A percentile compares a stretch with the other conserved stretches of the same genome.
phyloP scores from a whole-genome alignment of 176 grass and related monocot genomes.

The Aegilops speltoides region DNA sequence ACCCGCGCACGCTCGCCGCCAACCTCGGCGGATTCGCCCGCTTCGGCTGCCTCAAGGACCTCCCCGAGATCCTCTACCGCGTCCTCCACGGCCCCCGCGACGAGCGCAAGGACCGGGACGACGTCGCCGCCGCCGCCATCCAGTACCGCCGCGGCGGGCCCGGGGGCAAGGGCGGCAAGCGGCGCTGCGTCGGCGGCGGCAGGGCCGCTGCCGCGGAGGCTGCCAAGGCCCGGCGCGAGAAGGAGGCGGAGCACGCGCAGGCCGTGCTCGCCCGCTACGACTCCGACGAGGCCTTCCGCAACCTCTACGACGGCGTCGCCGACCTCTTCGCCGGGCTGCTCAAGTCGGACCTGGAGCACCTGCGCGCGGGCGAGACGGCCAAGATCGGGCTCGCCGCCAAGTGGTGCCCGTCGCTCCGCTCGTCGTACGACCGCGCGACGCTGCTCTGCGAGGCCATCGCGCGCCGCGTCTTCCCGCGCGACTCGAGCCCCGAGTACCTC shows the following conservation, averaged over 20 bases:
- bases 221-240: background rate
- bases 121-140: background rate
- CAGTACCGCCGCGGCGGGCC: no score
- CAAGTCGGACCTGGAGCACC: constrained; percentile 38
- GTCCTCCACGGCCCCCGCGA: constrained; percentile 23
- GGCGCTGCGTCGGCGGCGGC: background rate
- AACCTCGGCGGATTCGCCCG: constrained; percentile 36
- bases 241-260: background rate
- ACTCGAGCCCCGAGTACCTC: constrained; percentile 33
- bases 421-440: constrained; percentile 38
- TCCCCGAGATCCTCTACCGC: constrained; percentile 46
- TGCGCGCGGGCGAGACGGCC: background rate
- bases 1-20: constrained; percentile 49
- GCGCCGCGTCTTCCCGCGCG: constrained; percentile 46
- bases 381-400: constrained; percentile 59
- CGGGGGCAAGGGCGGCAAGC: background rate
- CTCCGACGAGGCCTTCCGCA: constrained; percentile 31
- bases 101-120: background rate
- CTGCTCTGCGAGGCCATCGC: constrained; percentile 67
- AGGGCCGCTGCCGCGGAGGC: background rate
- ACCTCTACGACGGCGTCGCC: constrained; percentile 51
- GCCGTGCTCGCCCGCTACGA: background rate
- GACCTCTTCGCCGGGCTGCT: constrained; percentile 47
- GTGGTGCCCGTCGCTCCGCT: constrained; percentile 61
- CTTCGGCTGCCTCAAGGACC: constrained; percentile 64